Evolutionary conservation across 2,329 filamentous ascomycete genomes (phyloP), one percentile per base, ranked within the genome.

Genomic region (Pyrenochaeta sp.): DNA sequence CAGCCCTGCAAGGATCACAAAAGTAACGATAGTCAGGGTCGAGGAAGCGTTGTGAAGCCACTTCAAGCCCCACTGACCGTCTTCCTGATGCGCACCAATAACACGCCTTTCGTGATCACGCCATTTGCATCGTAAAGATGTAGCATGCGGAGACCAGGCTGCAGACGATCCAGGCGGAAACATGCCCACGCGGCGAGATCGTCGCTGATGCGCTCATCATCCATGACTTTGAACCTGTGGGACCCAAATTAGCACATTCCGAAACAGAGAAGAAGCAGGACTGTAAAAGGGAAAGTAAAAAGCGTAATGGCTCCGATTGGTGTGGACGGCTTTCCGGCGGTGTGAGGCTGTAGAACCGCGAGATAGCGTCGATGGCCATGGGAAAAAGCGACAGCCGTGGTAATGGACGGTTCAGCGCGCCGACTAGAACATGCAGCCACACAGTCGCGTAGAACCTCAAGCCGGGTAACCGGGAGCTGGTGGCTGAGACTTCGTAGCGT

Each of bases 161-260:
- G 87, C 58, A 97, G 77, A 7, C 93, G 85, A 78, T 97, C 93
- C 24, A 98, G 85, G 39, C 93, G 85, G 67, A 96, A 89, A 72
- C 93, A 97, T 1, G 91, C 88, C 95, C 95, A 98, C 2, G 90
- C 92, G 10, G 92, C 90, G 55, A 97, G 78, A 58, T 90, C 86
- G 71, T 98, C 93, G 37, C 66, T 66, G 3, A 89, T 88, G 65
- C 93, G 86, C 76, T 94, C 90, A 66, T 96, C 90, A 74, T 98
- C 92, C 77, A 93, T 90, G 65, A 98, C 84, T 68, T 96, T 92
- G 82, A 98, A 91, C 66, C 87, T 89, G 54, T 39, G 13, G 10
- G 36, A 25, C 5, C 6, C 8, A 2, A 13, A 48, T 66, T 37
- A 62, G 62, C 48, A 53, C 24, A 34, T 12, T 32, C 24, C 12